Percentiles rank a stretch among this genome's conserved stretches.
phyloP scores from a whole-genome alignment of 129 eudicot genomes.

The Escallonia rubra region DNA sequence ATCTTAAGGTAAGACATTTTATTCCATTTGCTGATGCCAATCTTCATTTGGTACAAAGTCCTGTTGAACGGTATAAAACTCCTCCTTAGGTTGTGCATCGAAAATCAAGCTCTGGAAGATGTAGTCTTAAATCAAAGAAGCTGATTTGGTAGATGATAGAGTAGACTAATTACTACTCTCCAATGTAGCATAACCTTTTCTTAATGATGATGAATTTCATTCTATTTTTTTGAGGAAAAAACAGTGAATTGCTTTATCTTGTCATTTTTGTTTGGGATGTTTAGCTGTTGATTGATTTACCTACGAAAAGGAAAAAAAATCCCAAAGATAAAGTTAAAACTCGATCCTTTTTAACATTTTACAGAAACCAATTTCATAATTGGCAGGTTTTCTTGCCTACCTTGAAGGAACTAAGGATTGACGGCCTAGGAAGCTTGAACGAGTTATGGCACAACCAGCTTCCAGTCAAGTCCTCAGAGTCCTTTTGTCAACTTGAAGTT shows the following conservation, averaged over 20 bases:
- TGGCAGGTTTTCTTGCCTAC: slow-evolving; percentile 30
- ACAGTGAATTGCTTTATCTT: background rate
- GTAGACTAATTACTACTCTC: too few relatives aligned
- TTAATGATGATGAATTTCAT: background rate
- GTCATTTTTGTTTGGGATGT: background rate
- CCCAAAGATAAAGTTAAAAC: too few relatives aligned
- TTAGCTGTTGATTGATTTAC: background rate
- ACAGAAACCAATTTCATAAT: slow-evolving; percentile 2
- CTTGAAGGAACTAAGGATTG: slow-evolving; percentile 37
- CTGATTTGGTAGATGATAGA: too few relatives aligned
- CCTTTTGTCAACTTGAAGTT: slow-evolving; percentile 24
- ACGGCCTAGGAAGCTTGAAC: slow-evolving; percentile 17
- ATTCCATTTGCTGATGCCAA: too few relatives aligned
- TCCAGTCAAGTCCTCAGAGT: slow-evolving; percentile 1
- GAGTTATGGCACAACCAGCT: slow-evolving; percentile 22
- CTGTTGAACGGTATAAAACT: too few relatives aligned
- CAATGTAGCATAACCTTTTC: too few relatives aligned
- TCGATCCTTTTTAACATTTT: background rate
- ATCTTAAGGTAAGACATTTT: too few relatives aligned
- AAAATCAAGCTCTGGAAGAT: too few relatives aligned
- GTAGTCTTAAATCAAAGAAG: too few relatives aligned
- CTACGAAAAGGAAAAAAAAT: background rate
- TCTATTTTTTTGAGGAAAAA: background rate
- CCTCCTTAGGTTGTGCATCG: too few relatives aligned
- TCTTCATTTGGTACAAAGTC: too few relatives aligned